Conservation (phyloP, 176 grass and related monocot genomes). For the Phragmites australis region DNA sequence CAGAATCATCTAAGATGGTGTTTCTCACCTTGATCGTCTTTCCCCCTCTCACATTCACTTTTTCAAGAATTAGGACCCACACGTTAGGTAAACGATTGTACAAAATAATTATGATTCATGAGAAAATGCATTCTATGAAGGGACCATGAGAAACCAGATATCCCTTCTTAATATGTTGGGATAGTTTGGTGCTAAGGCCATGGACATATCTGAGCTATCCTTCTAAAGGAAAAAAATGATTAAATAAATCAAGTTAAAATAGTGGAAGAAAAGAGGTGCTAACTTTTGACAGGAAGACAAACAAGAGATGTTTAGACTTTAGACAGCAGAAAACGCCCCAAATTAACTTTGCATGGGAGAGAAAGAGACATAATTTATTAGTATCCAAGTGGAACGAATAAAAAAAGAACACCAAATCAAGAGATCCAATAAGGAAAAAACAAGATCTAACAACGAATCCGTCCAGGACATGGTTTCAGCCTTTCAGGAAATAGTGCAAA, state of each 20-base stretch:
- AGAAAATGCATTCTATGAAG: too few relatives aligned
- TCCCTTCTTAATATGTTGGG: constrained; percentile 4
- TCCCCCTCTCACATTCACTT: too few relatives aligned
- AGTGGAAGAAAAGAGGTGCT: background rate
- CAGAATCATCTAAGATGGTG: background rate
- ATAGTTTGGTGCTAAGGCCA: background rate
- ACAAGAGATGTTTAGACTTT: background rate
- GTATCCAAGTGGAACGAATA: constrained; percentile 2
- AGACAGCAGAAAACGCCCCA: background rate
- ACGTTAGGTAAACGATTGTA: too few relatives aligned
- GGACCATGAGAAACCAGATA: too few relatives aligned
- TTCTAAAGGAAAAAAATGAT: too few relatives aligned
- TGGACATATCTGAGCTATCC: background rate
- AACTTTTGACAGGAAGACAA: background rate
- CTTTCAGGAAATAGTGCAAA: constrained; percentile 13
- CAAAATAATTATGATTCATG: too few relatives aligned
- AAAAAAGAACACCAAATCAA: background rate
- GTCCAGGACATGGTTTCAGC: constrained; percentile 12
- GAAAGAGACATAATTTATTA: background rate
- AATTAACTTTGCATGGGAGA: background rate
- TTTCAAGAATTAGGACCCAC: too few relatives aligned
- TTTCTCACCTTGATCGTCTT: background rate
- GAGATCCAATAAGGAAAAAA: constrained; percentile 42
- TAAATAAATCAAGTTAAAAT: too few relatives aligned
- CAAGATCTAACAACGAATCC: constrained; percentile 32